A percentile compares a stretch with the other conserved stretches of the same genome.
Conservation (phyloP, 2,329 filamentous ascomycete genomes). For the Tetracladium maxilliforme region DNA sequence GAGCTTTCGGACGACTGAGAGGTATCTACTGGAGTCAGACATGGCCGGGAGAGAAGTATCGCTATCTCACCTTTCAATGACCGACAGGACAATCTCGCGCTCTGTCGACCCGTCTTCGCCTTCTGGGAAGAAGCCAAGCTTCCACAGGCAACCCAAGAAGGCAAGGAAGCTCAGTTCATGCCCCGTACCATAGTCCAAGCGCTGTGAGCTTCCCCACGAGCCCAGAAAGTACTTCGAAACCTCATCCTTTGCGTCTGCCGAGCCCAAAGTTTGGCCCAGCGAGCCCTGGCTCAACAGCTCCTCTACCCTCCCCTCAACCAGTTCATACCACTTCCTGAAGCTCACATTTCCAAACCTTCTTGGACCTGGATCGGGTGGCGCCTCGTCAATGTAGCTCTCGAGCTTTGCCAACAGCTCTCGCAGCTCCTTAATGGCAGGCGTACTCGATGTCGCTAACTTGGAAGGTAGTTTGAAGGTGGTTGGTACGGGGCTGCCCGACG, state of each 20-base stretch:
- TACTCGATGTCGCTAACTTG: slow-evolving; percentile 23
- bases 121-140: slow-evolving; percentile 65
- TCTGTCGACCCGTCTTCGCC: slow-evolving; percentile 41
- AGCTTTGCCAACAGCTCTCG: slow-evolving; percentile 51
- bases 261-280: slow-evolving; percentile 9
- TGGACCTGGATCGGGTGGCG: slow-evolving; percentile 73
- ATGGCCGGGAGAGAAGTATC: slow-evolving; percentile 1
- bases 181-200: slow-evolving; percentile 90
- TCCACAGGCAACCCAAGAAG: slow-evolving; percentile 84
- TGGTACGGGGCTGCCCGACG: too few relatives aligned
- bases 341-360: slow-evolving; percentile 84
- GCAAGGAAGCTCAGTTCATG: slow-evolving; percentile 93
- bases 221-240: slow-evolving; percentile 69
- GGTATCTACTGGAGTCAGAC: slow-evolving; percentile 37
- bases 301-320: slow-evolving; percentile 46
- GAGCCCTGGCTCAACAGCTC: slow-evolving; percentile 34
- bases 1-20: slow-evolving; percentile 65
- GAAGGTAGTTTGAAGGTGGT: slow-evolving; percentile 31
- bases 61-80: slow-evolving; percentile 63
- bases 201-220: slow-evolving; percentile 73
- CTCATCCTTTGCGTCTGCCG: slow-evolving; percentile 44
- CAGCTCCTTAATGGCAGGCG: slow-evolving; percentile 45
- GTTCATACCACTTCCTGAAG: slow-evolving; percentile 69
- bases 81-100: slow-evolving; percentile 63
- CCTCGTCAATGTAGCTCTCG: slow-evolving; percentile 55